phyloP scores from a whole-genome alignment of 2,329 filamentous ascomycete species.

The Colletotrichum navitas region DNA sequence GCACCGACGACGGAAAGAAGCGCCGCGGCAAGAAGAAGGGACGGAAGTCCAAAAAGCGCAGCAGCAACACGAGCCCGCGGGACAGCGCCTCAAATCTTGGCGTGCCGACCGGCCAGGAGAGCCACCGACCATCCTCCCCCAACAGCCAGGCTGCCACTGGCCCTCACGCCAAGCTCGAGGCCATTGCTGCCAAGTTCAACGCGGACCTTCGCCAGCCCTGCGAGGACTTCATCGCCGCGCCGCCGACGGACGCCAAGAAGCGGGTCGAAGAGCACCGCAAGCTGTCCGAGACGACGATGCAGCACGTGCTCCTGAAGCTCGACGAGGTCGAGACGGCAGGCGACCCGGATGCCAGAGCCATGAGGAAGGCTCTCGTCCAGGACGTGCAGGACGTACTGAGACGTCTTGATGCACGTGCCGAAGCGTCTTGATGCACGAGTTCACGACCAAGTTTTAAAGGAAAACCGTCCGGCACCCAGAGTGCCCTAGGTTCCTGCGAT shows the following conservation, averaged over 20 bases:
- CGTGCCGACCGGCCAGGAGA: conserved; percentile 48
- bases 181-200: conserved; percentile 74
- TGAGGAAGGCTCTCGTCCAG: conserved; percentile 79
- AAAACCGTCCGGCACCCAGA: conserved; percentile 4
- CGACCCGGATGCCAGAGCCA: conserved; percentile 72
- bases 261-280: conserved; percentile 80
- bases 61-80: conserved; percentile 54
- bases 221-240: conserved; percentile 69
- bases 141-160: conserved; percentile 48
- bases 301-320: conserved; percentile 81
- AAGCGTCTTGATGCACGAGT: conserved; percentile 69
- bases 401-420: conserved; percentile 58
- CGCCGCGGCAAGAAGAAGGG: conserved; percentile 54
- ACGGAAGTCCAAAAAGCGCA: conserved; percentile 51
- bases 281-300: conserved; percentile 80
- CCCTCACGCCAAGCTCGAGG: conserved; percentile 73
- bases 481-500: conserved; percentile 22
- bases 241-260: conserved; percentile 76
- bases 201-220: conserved; percentile 75
- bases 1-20: conserved; percentile 51
- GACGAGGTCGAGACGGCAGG: conserved; percentile 82
- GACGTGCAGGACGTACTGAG: conserved; percentile 77
- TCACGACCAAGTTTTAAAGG: not conserved
- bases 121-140: conserved; percentile 56
- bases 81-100: conserved; percentile 57